These are phyloP conservation scores for Cladosporium sp. DNA, from an alignment of 2,329 filamentous ascomycete genomes.

Conservation along the genomic window DNA sequence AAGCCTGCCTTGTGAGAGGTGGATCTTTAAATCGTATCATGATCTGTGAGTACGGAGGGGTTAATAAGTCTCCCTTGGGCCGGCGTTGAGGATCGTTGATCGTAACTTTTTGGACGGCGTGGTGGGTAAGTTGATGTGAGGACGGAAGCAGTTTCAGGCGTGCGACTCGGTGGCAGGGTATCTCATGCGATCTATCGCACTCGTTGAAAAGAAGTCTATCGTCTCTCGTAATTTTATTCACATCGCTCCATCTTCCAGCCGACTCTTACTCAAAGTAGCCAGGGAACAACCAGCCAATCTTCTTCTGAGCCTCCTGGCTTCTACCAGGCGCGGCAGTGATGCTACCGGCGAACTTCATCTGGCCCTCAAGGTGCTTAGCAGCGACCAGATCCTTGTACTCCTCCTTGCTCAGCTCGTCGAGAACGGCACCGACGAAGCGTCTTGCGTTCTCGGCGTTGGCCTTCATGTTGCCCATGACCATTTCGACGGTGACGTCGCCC, in stretches of 20 bases:
- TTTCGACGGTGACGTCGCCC: conserved; percentile 82
- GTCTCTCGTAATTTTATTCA: neutral
- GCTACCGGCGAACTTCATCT: conserved; percentile 69
- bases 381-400: conserved; percentile 70
- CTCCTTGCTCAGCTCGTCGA: conserved; percentile 76
- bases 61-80: too few species aligned
- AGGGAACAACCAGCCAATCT: conserved; percentile 81
- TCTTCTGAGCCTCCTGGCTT: conserved; percentile 68
- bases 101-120: too few species aligned
- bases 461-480: conserved; percentile 96
- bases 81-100: too few species aligned
- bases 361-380: conserved; percentile 76
- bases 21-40: too few species aligned
- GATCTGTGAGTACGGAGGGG: too few species aligned
- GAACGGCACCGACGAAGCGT: conserved; percentile 75
- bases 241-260: neutral
- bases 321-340: conserved; percentile 78
- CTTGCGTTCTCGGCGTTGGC: conserved; percentile 86
- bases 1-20: too few species aligned
- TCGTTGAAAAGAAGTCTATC: neutral
- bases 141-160: too few species aligned
- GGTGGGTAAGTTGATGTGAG: too few species aligned
- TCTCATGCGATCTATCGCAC: neutral
- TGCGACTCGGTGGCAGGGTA: neutral
- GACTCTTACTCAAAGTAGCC: conserved; percentile 60